Conservation (phyloP, 257 asterid species). For the Plantago major region DNA sequence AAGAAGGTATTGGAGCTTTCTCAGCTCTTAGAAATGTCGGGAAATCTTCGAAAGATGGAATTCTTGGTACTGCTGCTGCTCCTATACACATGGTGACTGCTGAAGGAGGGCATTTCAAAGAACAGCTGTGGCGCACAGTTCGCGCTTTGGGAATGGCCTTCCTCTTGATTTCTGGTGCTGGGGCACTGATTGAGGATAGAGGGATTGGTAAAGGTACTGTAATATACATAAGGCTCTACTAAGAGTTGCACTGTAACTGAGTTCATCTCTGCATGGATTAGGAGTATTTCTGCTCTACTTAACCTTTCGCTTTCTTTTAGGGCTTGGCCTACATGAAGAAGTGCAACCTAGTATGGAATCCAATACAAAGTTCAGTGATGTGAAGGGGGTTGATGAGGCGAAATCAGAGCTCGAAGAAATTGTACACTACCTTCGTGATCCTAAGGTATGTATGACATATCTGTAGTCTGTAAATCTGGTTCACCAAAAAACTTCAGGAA, state of each 20-base stretch:
- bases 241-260: constrained; percentile 3
- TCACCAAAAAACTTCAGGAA: constrained; percentile 1
- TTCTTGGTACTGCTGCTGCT: constrained; percentile 78
- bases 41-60: constrained; percentile 64
- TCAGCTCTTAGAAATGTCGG: constrained; percentile 70
- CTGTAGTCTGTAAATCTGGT: neutral
- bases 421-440: constrained; percentile 96
- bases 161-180: constrained; percentile 74
- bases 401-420: constrained; percentile 92
- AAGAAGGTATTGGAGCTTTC: constrained; percentile 56
- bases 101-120: constrained; percentile 80
- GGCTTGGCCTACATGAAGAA: constrained; percentile 86
- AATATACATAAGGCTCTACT: neutral
- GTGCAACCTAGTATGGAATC: constrained; percentile 84
- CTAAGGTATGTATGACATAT: constrained; percentile 51
- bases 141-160: constrained; percentile 77
- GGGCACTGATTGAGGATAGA: constrained; percentile 86
- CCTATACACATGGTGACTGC: constrained; percentile 92
- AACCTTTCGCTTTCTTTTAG: constrained; percentile 30
- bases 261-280: constrained; percentile 11
- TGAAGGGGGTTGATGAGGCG: constrained; percentile 98
- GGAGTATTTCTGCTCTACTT: constrained; percentile 14
- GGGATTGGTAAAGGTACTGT: constrained; percentile 81
- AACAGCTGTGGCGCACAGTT: constrained; percentile 86
- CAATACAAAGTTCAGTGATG: constrained; percentile 77